Evolutionary conservation across 2,329 filamentous ascomycete genomes (phyloP).

Genomic region (Botrytis paeoniae): DNA sequence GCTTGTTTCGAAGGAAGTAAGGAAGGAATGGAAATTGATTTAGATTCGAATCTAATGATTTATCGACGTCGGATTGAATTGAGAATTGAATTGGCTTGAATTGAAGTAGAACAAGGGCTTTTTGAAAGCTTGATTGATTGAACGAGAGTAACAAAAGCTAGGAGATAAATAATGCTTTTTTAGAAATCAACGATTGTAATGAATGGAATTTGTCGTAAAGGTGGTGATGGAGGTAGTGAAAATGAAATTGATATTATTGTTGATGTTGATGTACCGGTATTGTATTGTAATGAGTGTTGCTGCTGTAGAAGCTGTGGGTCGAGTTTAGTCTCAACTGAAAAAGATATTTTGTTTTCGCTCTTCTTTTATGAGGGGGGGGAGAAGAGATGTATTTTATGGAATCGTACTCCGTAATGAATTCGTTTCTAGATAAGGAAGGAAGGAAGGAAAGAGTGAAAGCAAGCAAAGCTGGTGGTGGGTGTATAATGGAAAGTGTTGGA

Average conservation of each 20-base stretch:
- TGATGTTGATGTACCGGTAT: background rate
- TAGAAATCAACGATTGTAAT: background rate
- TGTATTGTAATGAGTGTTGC: background rate
- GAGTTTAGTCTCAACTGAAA: background rate
- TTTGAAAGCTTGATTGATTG: background rate
- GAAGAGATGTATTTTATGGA: background rate
- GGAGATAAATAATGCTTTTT: background rate
- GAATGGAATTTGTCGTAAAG: background rate
- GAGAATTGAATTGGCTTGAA: background rate
- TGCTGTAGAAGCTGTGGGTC: constrained; percentile 10
- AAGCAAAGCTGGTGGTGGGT: background rate
- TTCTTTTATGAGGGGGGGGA: background rate
- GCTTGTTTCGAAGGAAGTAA: constrained; percentile 3
- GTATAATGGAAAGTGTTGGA: background rate
- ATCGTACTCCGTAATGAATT: background rate
- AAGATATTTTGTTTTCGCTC: background rate
- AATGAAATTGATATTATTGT: background rate
- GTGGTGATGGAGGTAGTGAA: background rate
- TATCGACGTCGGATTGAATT: background rate
- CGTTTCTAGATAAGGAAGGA: background rate
- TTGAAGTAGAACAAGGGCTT: background rate
- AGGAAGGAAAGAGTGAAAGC: background rate
- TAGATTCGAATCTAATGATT: background rate
- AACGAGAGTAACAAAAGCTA: background rate
- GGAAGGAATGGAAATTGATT: background rate